Base-by-base conservation (phyloP, 2,329 filamentous ascomycete species). In the Juglanconis juglandina region DNA sequence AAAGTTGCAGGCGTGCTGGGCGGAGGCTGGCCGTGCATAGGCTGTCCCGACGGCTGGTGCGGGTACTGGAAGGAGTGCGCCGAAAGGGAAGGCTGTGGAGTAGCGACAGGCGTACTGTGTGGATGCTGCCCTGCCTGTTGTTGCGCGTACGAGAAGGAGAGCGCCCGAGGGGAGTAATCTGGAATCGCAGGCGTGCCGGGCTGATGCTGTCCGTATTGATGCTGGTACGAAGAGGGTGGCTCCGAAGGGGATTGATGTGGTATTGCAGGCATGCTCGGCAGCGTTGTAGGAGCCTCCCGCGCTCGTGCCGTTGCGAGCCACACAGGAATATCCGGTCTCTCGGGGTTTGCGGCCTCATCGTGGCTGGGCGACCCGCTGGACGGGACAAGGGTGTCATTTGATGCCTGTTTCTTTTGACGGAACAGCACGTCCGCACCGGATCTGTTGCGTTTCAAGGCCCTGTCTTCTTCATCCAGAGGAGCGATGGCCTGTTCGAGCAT, bases 401-500 rank as follows among this genome's bases (percentile, higher is more conserved):
- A 39, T 1, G 44, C 35, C 14, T 56, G 54, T 13, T 46, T 60
- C 51, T 47, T 58, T 5, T 32, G 37, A 33, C 54, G 51, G 14
- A 58, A 44, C 37, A 55, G 53, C 17, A n/a, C 30, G 14, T 63
- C 60, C 9, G 63, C 57, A 14, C 41, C 49, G 6, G 54, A 63
- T 14, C 14, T 30, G 30, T 54, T 58, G 30, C 53, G 53, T 37
- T 56, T 17, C 8, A 32, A 53, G 13, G 58, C 54, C 32, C 42
- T 37, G 2, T 53, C 52, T 11, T 41, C 41, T 30, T 63, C 51
- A 6, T 60, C 52, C 3, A 41, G 52, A n/a, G 56, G 34, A 5
- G 39, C 49, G 30, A 61, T 47, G 1, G 60, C 58, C 9, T 56
- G 56, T 24, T 64, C 63, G 14, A 64, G 56, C 14, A 64, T 51